phyloP scores from a whole-genome alignment of 495 filamentous ascomycete species.

The Amorphotheca resinae region DNA sequence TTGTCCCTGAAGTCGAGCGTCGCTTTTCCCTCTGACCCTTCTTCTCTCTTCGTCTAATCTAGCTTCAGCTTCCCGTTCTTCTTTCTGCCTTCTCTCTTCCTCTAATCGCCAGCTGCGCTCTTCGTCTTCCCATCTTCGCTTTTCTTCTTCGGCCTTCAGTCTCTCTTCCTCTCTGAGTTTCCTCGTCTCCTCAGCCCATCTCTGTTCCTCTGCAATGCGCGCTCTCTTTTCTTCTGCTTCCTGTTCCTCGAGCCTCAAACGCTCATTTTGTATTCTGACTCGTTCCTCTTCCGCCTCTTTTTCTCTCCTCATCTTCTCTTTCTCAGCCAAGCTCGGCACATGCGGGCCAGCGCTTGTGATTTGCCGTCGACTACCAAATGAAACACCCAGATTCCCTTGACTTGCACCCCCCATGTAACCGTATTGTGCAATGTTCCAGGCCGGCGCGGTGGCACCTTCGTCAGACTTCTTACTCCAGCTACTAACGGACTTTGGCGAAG shows the following conservation, averaged over 20 bases:
- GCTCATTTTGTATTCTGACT: constrained; percentile 43
- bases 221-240: constrained; percentile 52
- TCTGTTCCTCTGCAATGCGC: constrained; percentile 54
- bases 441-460: constrained; percentile 67
- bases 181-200: constrained; percentile 70
- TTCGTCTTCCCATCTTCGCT: constrained; percentile 70
- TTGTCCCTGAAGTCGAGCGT: constrained; percentile 64
- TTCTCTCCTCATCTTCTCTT: constrained; percentile 40
- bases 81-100: constrained; percentile 59
- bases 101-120: constrained; percentile 71
- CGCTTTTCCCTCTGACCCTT: constrained; percentile 43
- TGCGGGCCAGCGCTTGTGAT: constrained; percentile 73
- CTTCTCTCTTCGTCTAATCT: constrained; percentile 54
- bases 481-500: constrained; percentile 40
- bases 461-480: constrained; percentile 85
- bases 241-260: constrained; percentile 42
- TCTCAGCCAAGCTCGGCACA: constrained; percentile 56
- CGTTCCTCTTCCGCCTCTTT: constrained; percentile 45
- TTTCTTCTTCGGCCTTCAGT: constrained; percentile 59
- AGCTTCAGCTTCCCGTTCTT: constrained; percentile 61
- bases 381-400: constrained; percentile 87
- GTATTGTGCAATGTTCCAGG: constrained; percentile 98
- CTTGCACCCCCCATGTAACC: constrained; percentile 97
- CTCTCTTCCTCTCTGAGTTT: constrained; percentile 57
- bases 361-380: constrained; percentile 82